Percentiles rank a stretch among this genome's conserved stretches.
These are phyloP conservation scores for Plasmodium berghei DNA, from an alignment of 169 alveolate species.

Conservation along the genomic window DNA sequence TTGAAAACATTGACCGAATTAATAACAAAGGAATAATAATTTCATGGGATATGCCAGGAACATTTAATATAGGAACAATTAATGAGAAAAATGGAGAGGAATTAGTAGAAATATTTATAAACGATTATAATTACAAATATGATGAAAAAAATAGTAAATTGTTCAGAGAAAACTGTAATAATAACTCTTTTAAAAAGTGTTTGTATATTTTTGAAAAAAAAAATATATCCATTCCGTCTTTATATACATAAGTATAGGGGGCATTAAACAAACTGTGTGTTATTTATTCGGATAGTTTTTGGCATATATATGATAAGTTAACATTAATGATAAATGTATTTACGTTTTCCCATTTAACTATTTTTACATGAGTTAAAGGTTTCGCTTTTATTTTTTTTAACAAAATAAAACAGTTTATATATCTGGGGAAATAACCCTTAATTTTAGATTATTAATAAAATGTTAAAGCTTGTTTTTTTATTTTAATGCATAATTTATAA, in stretches of 20 bases:
- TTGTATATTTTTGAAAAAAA: slow-evolving; percentile 58
- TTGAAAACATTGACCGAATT: slow-evolving; percentile 44
- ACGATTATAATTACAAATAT: slow-evolving; percentile 35
- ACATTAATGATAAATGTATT: too few relatives aligned
- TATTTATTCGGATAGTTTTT: too few relatives aligned
- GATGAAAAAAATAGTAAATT: slow-evolving; percentile 55
- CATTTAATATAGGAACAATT: slow-evolving; percentile 61
- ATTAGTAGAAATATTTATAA: slow-evolving; percentile 32
- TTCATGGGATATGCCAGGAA: slow-evolving; percentile 61
- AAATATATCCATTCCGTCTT: not conserved
- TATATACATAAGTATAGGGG: not conserved
- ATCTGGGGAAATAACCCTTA: too few relatives aligned
- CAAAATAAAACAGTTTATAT: too few relatives aligned
- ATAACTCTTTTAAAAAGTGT: slow-evolving; percentile 29
- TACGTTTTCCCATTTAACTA: not conserved
- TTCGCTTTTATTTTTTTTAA: too few relatives aligned
- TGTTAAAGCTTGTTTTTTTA: too few relatives aligned
- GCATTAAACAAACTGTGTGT: not conserved
- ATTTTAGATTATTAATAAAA: too few relatives aligned
- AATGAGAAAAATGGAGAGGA: slow-evolving; percentile 45
- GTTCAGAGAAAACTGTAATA: slow-evolving; percentile 53
- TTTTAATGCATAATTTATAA: too few relatives aligned
- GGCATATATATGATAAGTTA: too few relatives aligned
- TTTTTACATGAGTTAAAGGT: too few relatives aligned
- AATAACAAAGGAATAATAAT: slow-evolving; percentile 47